Evolutionary conservation across 768 basidiomycete species (phyloP).

Genomic region (Leucocoprinus leucothites): DNA sequence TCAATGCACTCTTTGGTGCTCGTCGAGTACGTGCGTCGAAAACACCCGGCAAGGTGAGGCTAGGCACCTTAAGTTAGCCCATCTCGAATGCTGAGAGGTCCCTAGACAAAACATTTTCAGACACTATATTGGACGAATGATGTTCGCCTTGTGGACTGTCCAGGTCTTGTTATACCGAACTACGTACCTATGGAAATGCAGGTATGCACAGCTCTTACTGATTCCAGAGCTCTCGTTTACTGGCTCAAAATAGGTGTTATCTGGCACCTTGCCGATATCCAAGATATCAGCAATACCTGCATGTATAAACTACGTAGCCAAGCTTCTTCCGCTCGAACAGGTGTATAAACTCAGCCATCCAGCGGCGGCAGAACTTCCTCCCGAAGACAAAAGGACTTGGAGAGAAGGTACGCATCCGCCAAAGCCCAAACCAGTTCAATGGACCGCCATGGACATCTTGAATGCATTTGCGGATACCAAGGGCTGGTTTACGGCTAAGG

Average conservation of each 20-base stretch:
- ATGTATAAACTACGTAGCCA: slow-evolving; percentile 69
- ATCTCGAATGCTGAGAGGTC: neutral
- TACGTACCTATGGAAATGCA: slow-evolving; percentile 82
- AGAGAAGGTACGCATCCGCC: slow-evolving; percentile 42
- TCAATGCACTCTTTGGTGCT: slow-evolving; percentile 87
- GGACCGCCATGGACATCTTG: slow-evolving; percentile 89
- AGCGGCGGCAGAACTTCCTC: slow-evolving; percentile 25
- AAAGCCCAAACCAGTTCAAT: slow-evolving; percentile 29
- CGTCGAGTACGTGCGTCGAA: slow-evolving; percentile 78
- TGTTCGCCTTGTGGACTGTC: slow-evolving; percentile 91
- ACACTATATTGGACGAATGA: slow-evolving; percentile 87
- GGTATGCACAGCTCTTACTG: slow-evolving; percentile 29
- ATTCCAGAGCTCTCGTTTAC: too few species aligned
- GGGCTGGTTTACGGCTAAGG: slow-evolving; percentile 89
- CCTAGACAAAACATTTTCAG: slow-evolving; percentile 91
- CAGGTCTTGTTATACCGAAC: slow-evolving; percentile 90
- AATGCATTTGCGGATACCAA: slow-evolving; percentile 72
- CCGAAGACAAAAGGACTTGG: slow-evolving; percentile 79
- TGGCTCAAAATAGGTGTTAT: slow-evolving; percentile 65
- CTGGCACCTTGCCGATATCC: slow-evolving; percentile 74
- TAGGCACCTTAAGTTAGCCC: neutral
- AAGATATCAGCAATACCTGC: slow-evolving; percentile 81
- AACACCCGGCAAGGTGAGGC: slow-evolving; percentile 77
- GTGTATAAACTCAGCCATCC: slow-evolving; percentile 63
- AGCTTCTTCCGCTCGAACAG: slow-evolving; percentile 73